Base-by-base conservation (phyloP, 352 stramenopile species). In the Globisporangium rhizosaccharum region DNA sequence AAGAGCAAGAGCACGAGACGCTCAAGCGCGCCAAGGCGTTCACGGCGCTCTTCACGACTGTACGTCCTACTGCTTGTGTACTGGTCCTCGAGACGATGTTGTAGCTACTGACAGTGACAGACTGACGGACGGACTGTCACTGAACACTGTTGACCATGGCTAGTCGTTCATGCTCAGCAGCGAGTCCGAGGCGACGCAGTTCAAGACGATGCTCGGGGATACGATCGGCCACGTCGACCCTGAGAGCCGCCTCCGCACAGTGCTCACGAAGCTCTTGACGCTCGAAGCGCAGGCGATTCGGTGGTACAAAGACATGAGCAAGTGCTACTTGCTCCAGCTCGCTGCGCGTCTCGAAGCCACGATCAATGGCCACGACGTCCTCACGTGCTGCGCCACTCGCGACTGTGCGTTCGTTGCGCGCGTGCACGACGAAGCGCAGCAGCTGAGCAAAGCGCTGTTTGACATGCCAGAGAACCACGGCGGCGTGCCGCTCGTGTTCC, bases 391-490 rank as follows among this genome's bases (percentile, higher is more conserved):
- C 49, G 62, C 70, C 1, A 57, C 66, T 6, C 39, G 26, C n/a
- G 47, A 28, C 2, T 94, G 82, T 37, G 26, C 49, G 23, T 88
- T 94, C 51, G 62, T 92, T 3, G 59, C 51, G 26, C 57, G 63
- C 14, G 57, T 94, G 14, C 28, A 74, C 15, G 70, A 86, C 18
- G 84, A 91, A 42, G 64, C 82, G 37, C 65, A 62, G 6, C 58
- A 62, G 15, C 58, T 94, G 25, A 82, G 61, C 37, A 76, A 71
- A 36, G 72, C 74, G 53, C 63, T 94, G 1, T 94, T 88, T 50
- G 70, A 69, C 37, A 88, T 91, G 77, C 77, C 82, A 2, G 73
- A 72, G 5, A 91, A 88, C 71, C 72, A 89, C 41, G 85, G 85
- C 18, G 85, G 85, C 42, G 79, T 91, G 42, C 82, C 85, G 17